Conservation (phyloP, 2,329 filamentous ascomycete genomes). For the Pezicula radicicola region DNA sequence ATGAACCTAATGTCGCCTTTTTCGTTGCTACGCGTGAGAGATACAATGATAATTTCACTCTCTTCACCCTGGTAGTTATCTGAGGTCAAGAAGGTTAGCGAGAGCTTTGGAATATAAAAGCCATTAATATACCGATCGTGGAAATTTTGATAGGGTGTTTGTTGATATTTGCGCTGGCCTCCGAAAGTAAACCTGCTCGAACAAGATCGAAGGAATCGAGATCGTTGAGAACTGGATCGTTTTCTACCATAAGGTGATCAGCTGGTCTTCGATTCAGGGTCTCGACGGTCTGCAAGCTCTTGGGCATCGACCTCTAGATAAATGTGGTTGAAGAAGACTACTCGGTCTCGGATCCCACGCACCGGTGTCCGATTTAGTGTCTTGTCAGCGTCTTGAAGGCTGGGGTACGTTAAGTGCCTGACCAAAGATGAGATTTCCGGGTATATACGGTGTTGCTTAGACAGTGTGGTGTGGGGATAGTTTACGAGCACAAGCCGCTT, state of each 20-base stretch:
- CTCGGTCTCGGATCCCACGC: conserved; percentile 52
- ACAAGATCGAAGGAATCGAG: conserved; percentile 60
- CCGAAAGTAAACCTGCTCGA: conserved; percentile 53
- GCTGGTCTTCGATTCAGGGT: conserved; percentile 42
- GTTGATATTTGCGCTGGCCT: conserved; percentile 44
- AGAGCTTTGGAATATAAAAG: conserved; percentile 2
- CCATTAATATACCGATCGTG: conserved; percentile 51
- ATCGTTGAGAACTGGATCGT: conserved; percentile 63
- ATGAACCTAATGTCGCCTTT: conserved; percentile 67
- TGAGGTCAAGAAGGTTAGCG: conserved; percentile 22
- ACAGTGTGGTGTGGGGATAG: conserved; percentile 47
- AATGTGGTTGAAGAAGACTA: conserved; percentile 62
- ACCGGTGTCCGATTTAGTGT: conserved; percentile 43
- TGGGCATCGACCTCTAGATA: conserved; percentile 44
- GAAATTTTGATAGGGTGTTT: conserved; percentile 34
- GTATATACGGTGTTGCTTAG: conserved; percentile 62
- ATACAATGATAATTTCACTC: conserved; percentile 64
- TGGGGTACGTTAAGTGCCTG: conserved; percentile 54
- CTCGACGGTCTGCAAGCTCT: conserved; percentile 43
- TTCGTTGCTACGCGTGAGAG: conserved; percentile 61
- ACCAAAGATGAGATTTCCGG: conserved; percentile 61
- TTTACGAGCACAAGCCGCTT: conserved; percentile 43
- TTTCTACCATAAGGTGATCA: conserved; percentile 47
- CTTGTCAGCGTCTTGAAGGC: conserved; percentile 48
- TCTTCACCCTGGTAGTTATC: conserved; percentile 78